phyloP scores from a whole-genome alignment of 192 early-diverging fungal species.

The Linnemannia zychae region DNA sequence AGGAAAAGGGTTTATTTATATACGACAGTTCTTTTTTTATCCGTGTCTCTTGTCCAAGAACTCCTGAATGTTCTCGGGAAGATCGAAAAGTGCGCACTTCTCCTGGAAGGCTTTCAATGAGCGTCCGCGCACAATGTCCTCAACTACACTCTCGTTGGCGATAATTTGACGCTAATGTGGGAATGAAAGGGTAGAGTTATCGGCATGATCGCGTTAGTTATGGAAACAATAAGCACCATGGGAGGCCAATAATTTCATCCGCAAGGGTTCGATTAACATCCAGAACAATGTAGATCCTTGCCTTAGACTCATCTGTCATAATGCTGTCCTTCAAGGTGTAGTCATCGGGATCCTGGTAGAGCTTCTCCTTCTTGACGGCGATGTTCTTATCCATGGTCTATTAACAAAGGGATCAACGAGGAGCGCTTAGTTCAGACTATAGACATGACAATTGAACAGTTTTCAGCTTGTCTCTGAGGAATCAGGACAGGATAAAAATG shows the following conservation, averaged over 20 bases:
- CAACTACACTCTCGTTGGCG: slow-evolving; percentile 75
- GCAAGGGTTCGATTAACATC: not conserved
- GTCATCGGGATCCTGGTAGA: slow-evolving; percentile 70
- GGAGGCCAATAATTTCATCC: not conserved
- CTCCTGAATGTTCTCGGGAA: slow-evolving; percentile 64
- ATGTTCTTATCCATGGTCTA: slow-evolving; percentile 58
- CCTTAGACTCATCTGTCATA: slow-evolving; percentile 70
- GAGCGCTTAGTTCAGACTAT: not conserved
- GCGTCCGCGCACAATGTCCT: slow-evolving; percentile 78
- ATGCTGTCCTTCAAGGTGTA: slow-evolving; percentile 65
- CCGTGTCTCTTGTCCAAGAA: slow-evolving; percentile 60
- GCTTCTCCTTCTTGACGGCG: slow-evolving; percentile 59
- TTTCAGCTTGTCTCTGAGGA: not conserved
- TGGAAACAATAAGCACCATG: not conserved
- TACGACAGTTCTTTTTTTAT: slow-evolving; percentile 15
- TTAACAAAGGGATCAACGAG: not conserved
- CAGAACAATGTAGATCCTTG: slow-evolving; percentile 20
- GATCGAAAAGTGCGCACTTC: slow-evolving; percentile 74
- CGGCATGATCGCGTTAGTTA: not conserved
- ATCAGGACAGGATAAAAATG: not conserved
- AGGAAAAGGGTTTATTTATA: not conserved
- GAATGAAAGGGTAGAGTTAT: not conserved
- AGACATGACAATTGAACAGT: not conserved
- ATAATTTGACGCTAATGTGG: slow-evolving; percentile 73
- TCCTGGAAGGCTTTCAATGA: slow-evolving; percentile 76